phyloP scores from a whole-genome alignment of 805 yeast species.

The Candida xyloterini region DNA sequence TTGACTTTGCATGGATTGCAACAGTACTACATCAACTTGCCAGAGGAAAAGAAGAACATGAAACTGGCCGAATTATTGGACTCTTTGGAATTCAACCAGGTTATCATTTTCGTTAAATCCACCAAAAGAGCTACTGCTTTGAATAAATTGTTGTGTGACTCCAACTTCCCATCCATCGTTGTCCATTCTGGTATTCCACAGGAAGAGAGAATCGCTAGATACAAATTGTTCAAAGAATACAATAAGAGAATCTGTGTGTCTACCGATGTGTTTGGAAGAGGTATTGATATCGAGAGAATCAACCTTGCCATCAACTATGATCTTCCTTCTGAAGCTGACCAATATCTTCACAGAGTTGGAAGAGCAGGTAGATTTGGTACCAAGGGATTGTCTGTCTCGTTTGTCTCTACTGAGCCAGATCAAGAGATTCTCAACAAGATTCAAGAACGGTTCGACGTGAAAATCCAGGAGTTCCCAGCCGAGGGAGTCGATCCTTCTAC shows the following conservation, averaged over 20 bases:
- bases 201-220: slow-evolving; percentile 96
- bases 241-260: slow-evolving; percentile 98
- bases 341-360: slow-evolving; percentile 98
- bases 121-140: slow-evolving; percentile 90
- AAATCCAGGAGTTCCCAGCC: slow-evolving; percentile 92
- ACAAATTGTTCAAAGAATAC: slow-evolving; percentile 95
- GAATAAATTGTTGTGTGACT: slow-evolving; percentile 81
- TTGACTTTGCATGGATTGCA: slow-evolving; percentile 96
- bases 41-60: slow-evolving; percentile 89
- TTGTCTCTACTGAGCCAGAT: slow-evolving; percentile 82
- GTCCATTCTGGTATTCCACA: slow-evolving; percentile 95
- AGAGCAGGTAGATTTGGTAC: slow-evolving; percentile 99
- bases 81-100: slow-evolving; percentile 95
- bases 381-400: slow-evolving; percentile 93
- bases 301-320: slow-evolving; percentile 97
- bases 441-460: slow-evolving; percentile 96
- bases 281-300: slow-evolving; percentile 98
- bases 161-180: slow-evolving; percentile 95
- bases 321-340: slow-evolving; percentile 94
- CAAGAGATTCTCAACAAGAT: slow-evolving; percentile 87
- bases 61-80: slow-evolving; percentile 90
- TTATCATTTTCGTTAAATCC: slow-evolving; percentile 90
- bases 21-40: slow-evolving; percentile 88
- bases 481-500: slow-evolving; percentile 98
- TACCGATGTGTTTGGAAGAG: slow-evolving; percentile 98